Conservation (phyloP, 2,329 filamentous ascomycete genomes). For the Albophoma yamanashiensis region DNA sequence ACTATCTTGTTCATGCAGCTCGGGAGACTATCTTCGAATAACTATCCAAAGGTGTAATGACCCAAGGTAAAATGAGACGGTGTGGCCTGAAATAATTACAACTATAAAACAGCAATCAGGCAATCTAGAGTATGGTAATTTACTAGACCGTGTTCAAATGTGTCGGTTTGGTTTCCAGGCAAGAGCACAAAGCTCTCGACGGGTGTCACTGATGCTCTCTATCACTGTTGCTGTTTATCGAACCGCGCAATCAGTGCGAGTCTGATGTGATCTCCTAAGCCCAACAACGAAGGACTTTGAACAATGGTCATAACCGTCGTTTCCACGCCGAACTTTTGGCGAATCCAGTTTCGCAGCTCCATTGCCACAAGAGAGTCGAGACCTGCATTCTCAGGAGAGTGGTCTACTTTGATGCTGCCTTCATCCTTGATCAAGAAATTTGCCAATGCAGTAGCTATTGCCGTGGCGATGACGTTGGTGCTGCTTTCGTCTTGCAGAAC, state of each 20-base stretch:
- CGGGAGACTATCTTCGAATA: too few relatives aligned
- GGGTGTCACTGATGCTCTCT: too few relatives aligned
- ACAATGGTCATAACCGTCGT: constrained; percentile 11
- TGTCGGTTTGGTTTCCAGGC: too few relatives aligned
- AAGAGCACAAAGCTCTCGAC: too few relatives aligned
- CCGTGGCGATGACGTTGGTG: neutral
- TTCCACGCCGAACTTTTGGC: constrained; percentile 8
- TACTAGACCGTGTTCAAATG: too few relatives aligned
- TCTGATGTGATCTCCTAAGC: neutral
- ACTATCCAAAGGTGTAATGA: too few relatives aligned
- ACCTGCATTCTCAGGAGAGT: constrained; percentile 4
- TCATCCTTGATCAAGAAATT: constrained; percentile 8
- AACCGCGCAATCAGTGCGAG: neutral
- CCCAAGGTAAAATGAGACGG: too few relatives aligned
- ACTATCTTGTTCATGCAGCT: too few relatives aligned
- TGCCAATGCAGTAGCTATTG: neutral
- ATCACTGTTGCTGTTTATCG: neutral
- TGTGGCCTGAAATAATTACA: too few relatives aligned
- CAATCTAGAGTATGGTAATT: too few relatives aligned
- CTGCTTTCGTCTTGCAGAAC: neutral
- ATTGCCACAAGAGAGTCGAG: constrained; percentile 14
- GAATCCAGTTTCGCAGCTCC: constrained; percentile 13
- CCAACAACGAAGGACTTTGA: neutral
- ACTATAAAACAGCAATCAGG: too few relatives aligned
- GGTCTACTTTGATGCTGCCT: constrained; percentile 3